Conservation (phyloP, 768 basidiomycete species). For the Mycena albidolilacea region DNA sequence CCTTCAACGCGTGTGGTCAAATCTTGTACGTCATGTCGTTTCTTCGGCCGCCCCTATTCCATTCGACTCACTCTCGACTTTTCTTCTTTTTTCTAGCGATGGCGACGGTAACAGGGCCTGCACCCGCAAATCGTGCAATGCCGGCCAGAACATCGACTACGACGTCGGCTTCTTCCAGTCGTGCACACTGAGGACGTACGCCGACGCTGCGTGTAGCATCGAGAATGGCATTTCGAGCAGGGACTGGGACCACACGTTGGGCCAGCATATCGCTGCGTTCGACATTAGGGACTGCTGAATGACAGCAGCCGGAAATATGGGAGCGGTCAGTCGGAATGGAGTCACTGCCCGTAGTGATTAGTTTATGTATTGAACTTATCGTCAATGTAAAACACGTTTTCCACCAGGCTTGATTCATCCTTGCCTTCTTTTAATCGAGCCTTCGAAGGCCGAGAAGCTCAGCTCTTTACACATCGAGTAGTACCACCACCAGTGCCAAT, state of each 20-base stretch:
- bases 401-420: neutral
- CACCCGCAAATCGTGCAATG: neutral
- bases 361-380: neutral
- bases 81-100: neutral
- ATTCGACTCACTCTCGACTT: neutral
- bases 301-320: neutral
- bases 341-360: neutral
- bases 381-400: neutral
- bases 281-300: neutral
- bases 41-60: neutral
- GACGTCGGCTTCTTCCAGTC: neutral
- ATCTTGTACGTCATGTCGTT: neutral
- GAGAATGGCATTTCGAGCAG: neutral
- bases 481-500: too few species aligned
- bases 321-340: neutral
- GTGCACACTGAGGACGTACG: neutral
- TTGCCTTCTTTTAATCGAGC: neutral
- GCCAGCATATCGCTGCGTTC: neutral
- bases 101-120: neutral
- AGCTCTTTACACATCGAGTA: too few species aligned
- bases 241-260: neutral
- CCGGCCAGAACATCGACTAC: neutral
- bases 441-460: too few species aligned
- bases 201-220: neutral
- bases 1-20: too few species aligned